Conservation (phyloP, 768 basidiomycete genomes). For the Exsudoporus frostii region DNA sequence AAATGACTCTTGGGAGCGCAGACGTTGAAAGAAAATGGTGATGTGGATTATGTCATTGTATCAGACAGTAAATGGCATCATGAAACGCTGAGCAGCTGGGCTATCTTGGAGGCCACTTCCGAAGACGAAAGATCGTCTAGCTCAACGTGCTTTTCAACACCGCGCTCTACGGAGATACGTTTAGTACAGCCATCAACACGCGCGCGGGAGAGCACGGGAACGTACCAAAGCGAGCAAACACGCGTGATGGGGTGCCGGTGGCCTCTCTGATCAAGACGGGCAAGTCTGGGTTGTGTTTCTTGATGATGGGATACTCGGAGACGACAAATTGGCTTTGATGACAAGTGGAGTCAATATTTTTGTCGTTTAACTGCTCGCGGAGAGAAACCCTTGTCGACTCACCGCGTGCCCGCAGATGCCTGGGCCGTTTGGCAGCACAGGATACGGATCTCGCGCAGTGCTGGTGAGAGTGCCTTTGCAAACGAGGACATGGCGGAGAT, state of each 20-base stretch:
- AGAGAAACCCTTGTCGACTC: constrained; percentile 20
- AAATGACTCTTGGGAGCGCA: neutral
- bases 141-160: constrained; percentile 77
- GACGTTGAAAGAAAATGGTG: neutral
- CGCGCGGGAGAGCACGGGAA: constrained; percentile 14
- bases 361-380: neutral
- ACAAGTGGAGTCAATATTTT: neutral
- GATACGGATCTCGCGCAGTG: constrained; percentile 76
- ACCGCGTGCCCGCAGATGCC: constrained; percentile 81
- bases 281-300: constrained; percentile 83
- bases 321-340: constrained; percentile 72
- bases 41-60: constrained; percentile 7
- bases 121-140: constrained; percentile 70
- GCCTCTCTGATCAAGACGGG: constrained; percentile 82
- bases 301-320: constrained; percentile 69
- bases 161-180: constrained; percentile 52
- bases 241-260: constrained; percentile 71
- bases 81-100: constrained; percentile 49
- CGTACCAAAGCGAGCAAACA: constrained; percentile 85
- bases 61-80: constrained; percentile 10
- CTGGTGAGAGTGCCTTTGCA: constrained; percentile 71
- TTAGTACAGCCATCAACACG: constrained; percentile 17
- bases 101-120: constrained; percentile 70
- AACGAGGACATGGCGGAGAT: constrained; percentile 54
- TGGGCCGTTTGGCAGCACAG: constrained; percentile 74